These are phyloP conservation scores for Diaporthe vexans DNA, from an alignment of 2,329 filamentous ascomycete species.

Conservation along the genomic window DNA sequence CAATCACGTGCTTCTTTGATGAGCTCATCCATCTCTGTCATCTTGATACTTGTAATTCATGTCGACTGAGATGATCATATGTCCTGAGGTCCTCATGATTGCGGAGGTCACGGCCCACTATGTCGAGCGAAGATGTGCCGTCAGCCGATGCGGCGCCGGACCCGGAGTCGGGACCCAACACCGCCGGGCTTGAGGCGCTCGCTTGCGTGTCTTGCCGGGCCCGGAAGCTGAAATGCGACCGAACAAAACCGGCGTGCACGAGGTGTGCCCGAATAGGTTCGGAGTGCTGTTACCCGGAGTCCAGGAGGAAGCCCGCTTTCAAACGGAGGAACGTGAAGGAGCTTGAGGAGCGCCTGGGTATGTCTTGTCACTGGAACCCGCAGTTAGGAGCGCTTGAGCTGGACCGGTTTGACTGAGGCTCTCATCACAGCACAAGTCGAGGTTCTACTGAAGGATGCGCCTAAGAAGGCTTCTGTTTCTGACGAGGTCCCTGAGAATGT, in stretches of 20 bases:
- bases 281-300: slow-evolving; percentile 90
- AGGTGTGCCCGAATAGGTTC: slow-evolving; percentile 82
- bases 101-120: slow-evolving; percentile 29
- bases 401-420: slow-evolving; percentile 42
- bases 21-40: background rate
- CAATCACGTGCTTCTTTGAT: background rate
- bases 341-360: slow-evolving; percentile 88
- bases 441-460: slow-evolving; percentile 79
- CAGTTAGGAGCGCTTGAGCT: slow-evolving; percentile 13
- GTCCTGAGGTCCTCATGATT: background rate
- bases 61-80: background rate
- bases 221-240: slow-evolving; percentile 90
- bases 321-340: slow-evolving; percentile 93
- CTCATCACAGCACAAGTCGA: slow-evolving; percentile 80
- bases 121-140: slow-evolving; percentile 42
- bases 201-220: slow-evolving; percentile 88
- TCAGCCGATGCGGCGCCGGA: slow-evolving; percentile 37
- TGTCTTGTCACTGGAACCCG: slow-evolving; percentile 42
- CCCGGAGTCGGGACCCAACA: slow-evolving; percentile 35
- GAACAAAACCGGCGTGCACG: slow-evolving; percentile 81
- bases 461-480: slow-evolving; percentile 44
- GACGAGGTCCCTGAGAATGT: slow-evolving; percentile 44
- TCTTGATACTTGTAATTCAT: background rate
- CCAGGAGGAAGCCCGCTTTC: slow-evolving; percentile 87
- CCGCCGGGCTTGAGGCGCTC: slow-evolving; percentile 62